Conservation (phyloP, 2,329 filamentous ascomycete species). For the Ophiostoma ulmi region DNA sequence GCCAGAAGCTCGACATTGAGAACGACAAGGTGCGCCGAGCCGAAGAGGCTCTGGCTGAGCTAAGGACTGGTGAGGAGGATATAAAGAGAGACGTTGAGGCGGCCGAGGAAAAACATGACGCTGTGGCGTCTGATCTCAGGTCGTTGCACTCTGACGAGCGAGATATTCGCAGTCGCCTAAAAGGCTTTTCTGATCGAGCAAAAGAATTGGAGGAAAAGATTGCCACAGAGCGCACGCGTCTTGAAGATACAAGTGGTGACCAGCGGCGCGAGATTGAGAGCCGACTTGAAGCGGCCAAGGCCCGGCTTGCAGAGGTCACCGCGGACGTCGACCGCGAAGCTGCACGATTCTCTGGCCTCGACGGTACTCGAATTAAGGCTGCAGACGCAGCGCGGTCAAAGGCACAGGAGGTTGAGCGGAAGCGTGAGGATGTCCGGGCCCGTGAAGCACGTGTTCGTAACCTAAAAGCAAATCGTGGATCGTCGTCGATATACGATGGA, state of each 20-base stretch:
- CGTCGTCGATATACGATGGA: conserved; percentile 45
- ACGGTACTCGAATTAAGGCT: conserved; percentile 34
- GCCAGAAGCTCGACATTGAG: conserved; percentile 45
- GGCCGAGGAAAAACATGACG: conserved; percentile 48
- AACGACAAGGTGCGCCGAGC: conserved; percentile 43
- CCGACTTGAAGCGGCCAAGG: conserved; percentile 52
- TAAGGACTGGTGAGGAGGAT: conserved; percentile 46
- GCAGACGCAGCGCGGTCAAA: conserved; percentile 32
- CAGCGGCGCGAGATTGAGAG: conserved; percentile 57
- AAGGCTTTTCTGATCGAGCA: conserved; percentile 46
- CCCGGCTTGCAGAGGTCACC: conserved; percentile 43
- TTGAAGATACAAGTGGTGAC: conserved; percentile 62
- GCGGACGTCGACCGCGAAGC: conserved; percentile 33
- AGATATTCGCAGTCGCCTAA: conserved; percentile 56
- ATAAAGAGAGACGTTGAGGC: conserved; percentile 45
- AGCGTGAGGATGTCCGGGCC: conserved; percentile 50
- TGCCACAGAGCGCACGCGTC: conserved; percentile 52
- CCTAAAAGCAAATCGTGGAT: conserved; percentile 53
- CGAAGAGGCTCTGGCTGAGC: conserved; percentile 38
- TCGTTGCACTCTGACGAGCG: conserved; percentile 58
- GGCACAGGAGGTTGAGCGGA: conserved; percentile 37
- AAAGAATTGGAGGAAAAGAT: conserved; percentile 46
- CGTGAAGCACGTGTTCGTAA: conserved; percentile 47
- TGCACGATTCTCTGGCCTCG: conserved; percentile 33
- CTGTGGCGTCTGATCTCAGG: conserved; percentile 29